Percentiles rank a stretch among this genome's conserved stretches.
These are phyloP conservation scores for Podospora bellae-mahoneyi DNA, from an alignment of 495 filamentous ascomycete genomes.

Conservation along the genomic window DNA sequence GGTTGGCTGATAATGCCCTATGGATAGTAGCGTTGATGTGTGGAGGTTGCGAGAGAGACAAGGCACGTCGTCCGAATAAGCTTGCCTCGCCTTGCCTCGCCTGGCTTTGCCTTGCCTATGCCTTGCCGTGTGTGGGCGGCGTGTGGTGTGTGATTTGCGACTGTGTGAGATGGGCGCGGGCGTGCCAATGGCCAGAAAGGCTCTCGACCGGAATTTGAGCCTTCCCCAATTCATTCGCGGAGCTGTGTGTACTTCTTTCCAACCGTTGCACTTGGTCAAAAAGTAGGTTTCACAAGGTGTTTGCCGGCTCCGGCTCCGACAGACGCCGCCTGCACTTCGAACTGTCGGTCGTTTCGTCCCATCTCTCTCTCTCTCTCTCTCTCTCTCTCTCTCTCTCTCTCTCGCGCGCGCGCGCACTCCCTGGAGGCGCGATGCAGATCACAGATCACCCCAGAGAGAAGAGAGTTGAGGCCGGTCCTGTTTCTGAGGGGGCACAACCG, in stretches of 20 bases:
- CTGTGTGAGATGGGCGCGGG: conserved; percentile 8
- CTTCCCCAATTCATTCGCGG: conserved; percentile 15
- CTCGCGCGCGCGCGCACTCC: neutral
- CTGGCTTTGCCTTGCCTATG: conserved; percentile 19
- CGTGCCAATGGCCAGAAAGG: conserved; percentile 24
- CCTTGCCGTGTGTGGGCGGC: conserved; percentile 9
- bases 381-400: neutral
- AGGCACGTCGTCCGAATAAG: conserved; percentile 23
- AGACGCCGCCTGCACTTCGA: conserved; percentile 1
- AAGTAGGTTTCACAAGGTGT: conserved; percentile 21
- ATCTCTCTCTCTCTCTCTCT: neutral
- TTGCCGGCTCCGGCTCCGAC: conserved; percentile 9
- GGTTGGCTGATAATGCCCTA: neutral
- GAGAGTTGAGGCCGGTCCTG: neutral
- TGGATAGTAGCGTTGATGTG: neutral
- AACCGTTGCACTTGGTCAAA: conserved; percentile 4
- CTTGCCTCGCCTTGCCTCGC: conserved; percentile 19
- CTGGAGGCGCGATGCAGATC: neutral
- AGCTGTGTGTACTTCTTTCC: conserved; percentile 1
- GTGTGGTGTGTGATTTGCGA: neutral
- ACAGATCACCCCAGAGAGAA: neutral
- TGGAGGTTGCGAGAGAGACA: conserved; percentile 1
- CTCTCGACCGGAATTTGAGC: neutral
- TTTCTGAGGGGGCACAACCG: neutral
- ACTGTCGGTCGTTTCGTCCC: neutral